phyloP scores from a whole-genome alignment of 2,329 filamentous ascomycete species.

The Phaeoacremonium minimum region DNA sequence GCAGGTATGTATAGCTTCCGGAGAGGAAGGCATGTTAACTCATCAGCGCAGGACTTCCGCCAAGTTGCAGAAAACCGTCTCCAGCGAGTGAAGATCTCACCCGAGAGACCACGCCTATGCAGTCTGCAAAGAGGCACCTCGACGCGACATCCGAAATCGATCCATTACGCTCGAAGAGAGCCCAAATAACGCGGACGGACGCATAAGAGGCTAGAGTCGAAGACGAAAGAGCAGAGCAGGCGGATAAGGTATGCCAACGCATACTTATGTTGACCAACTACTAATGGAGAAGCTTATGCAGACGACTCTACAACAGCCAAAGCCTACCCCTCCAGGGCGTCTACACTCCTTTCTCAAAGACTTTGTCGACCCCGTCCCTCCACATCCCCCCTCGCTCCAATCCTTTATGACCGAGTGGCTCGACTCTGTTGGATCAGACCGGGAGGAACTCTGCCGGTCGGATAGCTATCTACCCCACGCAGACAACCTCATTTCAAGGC shows the following conservation, averaged over 20 bases:
- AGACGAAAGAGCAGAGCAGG: not conserved
- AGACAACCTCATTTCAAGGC: conserved; percentile 14
- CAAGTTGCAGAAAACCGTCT: not conserved
- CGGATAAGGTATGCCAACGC: not conserved
- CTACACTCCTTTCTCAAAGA: not conserved
- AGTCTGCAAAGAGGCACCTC: not conserved
- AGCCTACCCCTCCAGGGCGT: not conserved
- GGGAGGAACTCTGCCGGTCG: conserved; percentile 19
- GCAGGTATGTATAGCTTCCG: no score
- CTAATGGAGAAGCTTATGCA: not conserved
- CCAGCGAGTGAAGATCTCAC: not conserved
- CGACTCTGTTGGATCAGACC: conserved; percentile 16
- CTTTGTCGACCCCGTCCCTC: not conserved
- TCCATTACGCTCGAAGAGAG: not conserved
- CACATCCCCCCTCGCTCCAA: not conserved
- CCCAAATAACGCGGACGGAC: not conserved
- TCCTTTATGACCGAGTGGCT: conserved; percentile 9
- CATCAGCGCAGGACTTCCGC: not conserved
- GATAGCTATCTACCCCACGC: conserved; percentile 16
- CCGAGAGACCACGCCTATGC: not conserved
- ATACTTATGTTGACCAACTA: not conserved
- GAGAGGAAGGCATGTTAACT: no score
- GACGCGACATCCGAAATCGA: not conserved
- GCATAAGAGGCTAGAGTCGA: not conserved
- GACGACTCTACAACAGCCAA: not conserved